Percentiles rank a stretch among this genome's conserved stretches.
phyloP scores from a whole-genome alignment of 2,329 filamentous ascomycete genomes.

The Phialophora expanda region DNA sequence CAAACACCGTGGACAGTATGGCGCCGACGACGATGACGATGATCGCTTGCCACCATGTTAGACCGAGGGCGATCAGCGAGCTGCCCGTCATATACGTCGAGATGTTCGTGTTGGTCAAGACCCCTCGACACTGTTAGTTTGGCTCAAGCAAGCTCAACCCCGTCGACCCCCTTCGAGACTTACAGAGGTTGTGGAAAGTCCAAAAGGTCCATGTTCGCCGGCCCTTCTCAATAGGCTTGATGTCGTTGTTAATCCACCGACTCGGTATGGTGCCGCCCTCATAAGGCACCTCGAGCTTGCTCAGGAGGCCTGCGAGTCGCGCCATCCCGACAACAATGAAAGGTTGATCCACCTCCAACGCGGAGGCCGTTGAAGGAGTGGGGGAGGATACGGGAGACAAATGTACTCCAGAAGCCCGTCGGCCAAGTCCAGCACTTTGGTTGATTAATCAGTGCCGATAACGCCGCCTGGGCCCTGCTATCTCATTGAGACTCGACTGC shows the following conservation, averaged over 20 bases:
- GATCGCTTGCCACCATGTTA: conserved; percentile 93
- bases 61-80: conserved; percentile 56
- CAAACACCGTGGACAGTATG: conserved; percentile 55
- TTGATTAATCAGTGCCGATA: conserved; percentile 16
- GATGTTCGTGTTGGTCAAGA: conserved; percentile 48
- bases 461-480: neutral
- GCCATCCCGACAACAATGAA: conserved; percentile 8
- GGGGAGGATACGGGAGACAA: neutral
- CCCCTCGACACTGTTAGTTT: conserved; percentile 50
- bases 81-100: conserved; percentile 44
- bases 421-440: neutral
- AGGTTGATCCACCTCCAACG: neutral
- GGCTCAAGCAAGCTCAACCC: conserved; percentile 29
- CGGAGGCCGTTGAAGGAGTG: neutral
- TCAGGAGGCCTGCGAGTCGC: conserved; percentile 19
- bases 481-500: neutral
- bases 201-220: conserved; percentile 82
- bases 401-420: neutral
- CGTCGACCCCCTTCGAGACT: neutral
- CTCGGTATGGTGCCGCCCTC: conserved; percentile 38
- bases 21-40: conserved; percentile 90
- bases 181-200: conserved; percentile 63
- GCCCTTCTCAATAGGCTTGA: conserved; percentile 72
- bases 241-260: conserved; percentile 56
- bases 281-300: conserved; percentile 39